Evolutionary conservation across 192 early-diverging fungal genomes (phyloP).

Genomic region (Mortierella alpina): DNA sequence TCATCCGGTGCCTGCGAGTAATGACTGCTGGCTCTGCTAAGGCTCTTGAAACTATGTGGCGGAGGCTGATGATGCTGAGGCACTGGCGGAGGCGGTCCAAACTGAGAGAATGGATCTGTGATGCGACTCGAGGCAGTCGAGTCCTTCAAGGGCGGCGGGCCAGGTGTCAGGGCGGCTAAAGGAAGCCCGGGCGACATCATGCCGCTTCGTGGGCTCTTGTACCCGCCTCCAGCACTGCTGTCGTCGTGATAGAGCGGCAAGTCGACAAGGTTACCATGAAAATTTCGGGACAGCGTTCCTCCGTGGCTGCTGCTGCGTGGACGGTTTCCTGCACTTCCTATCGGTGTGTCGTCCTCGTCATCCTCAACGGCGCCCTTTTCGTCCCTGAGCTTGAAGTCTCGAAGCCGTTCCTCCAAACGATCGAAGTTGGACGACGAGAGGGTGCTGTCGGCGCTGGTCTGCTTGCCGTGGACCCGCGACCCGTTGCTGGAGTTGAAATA

Average conservation of each 20-base stretch:
- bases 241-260: conserved; percentile 32
- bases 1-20: conserved; percentile 39
- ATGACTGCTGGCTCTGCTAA: conserved; percentile 29
- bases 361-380: conserved; percentile 9
- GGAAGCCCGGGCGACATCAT: conserved; percentile 33
- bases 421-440: conserved; percentile 42
- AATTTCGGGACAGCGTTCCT: conserved; percentile 17
- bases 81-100: conserved; percentile 40
- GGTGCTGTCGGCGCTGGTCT: conserved; percentile 27
- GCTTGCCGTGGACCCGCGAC: conserved; percentile 22
- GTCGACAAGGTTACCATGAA: conserved; percentile 46
- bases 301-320: not conserved
- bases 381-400: conserved; percentile 47
- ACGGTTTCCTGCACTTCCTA: not conserved
- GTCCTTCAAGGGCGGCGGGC: conserved; percentile 35
- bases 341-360: not conserved
- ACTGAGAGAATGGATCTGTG: conserved; percentile 41
- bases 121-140: conserved; percentile 13
- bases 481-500: conserved; percentile 25
- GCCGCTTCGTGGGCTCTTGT: conserved; percentile 16
- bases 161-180: conserved; percentile 12
- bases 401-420: conserved; percentile 40
- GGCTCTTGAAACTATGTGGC: conserved; percentile 16
- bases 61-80: conserved; percentile 7
- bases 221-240: not conserved